Evolutionary conservation across 2,329 filamentous ascomycete species (phyloP).

Genomic region (Neonectria hederae): DNA sequence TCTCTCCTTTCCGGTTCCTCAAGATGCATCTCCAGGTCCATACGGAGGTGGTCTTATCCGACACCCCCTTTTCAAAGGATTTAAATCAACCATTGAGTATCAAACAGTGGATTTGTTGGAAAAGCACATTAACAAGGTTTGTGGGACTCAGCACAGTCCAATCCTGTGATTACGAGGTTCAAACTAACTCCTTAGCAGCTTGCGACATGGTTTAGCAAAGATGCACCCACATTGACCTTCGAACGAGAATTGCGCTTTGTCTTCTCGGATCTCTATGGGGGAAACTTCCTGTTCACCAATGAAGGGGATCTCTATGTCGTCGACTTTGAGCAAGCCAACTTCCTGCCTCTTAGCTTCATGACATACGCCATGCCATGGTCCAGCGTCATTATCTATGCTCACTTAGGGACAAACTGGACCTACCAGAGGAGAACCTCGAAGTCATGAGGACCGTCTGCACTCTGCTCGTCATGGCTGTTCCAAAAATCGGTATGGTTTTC

Average conservation of each 20-base stretch:
- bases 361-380: slow-evolving; percentile 17
- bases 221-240: neutral
- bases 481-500: neutral
- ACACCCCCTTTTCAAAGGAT: slow-evolving; percentile 10
- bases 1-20: slow-evolving; percentile 12
- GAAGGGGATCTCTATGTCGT: slow-evolving; percentile 7
- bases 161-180: too few species aligned
- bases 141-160: too few species aligned
- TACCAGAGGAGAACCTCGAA: slow-evolving; percentile 10
- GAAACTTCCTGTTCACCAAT: slow-evolving; percentile 15
- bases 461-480: neutral
- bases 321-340: slow-evolving; percentile 12
- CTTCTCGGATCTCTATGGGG: slow-evolving; percentile 9
- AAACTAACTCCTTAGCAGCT: neutral
- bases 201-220: slow-evolving; percentile 1
- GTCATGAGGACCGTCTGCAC: slow-evolving; percentile 1
- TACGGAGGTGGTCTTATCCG: slow-evolving; percentile 12
- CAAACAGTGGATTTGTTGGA: slow-evolving; percentile 5
- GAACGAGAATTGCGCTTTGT: slow-evolving; percentile 14
- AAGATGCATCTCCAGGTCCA: slow-evolving; percentile 6
- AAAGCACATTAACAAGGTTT: slow-evolving; percentile 14
- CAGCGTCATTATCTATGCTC: neutral
- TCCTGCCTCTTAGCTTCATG: slow-evolving; percentile 19
- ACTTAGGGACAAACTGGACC: neutral
- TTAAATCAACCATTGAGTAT: neutral